These are phyloP conservation scores for Cladophialophora exuberans DNA, from an alignment of 2,329 filamentous ascomycete genomes.

Conservation along the genomic window DNA sequence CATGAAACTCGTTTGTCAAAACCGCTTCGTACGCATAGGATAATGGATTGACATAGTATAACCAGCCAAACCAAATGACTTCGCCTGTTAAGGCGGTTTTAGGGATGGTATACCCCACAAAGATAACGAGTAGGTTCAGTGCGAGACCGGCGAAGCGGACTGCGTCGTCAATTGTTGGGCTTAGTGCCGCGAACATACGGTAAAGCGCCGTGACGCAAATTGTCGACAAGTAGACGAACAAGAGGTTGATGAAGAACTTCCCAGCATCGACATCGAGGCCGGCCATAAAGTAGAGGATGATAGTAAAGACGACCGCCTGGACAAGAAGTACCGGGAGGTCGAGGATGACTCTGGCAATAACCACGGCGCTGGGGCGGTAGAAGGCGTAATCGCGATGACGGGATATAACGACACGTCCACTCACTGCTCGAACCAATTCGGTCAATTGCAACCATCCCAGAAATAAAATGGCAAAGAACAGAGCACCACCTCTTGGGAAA, in stretches of 20 bases:
- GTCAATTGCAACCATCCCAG: constrained; percentile 73
- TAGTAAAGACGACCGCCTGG: constrained; percentile 62
- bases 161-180: constrained; percentile 66
- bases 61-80: constrained; percentile 70
- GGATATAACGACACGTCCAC: constrained; percentile 69
- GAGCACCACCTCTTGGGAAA: constrained; percentile 64
- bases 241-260: constrained; percentile 69
- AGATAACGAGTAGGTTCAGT: constrained; percentile 66
- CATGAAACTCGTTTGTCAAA: constrained; percentile 67
- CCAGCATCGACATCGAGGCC: constrained; percentile 61
- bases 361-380: constrained; percentile 69
- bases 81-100: constrained; percentile 61
- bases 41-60: constrained; percentile 58
- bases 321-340: constrained; percentile 64
- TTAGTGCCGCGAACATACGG: constrained; percentile 67
- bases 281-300: constrained; percentile 69
- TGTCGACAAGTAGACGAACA: constrained; percentile 66
- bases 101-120: constrained; percentile 69
- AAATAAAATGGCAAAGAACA: constrained; percentile 71
- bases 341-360: constrained; percentile 63
- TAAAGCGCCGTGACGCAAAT: constrained; percentile 67
- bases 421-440: constrained; percentile 77
- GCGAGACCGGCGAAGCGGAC: constrained; percentile 66
- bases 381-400: constrained; percentile 71
- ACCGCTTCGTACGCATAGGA: constrained; percentile 70